Evolutionary conservation across 108 stramenopile genomes (phyloP), one percentile per base, ranked within the genome.

Genomic region (Fragilariopsis cylindrus): DNA sequence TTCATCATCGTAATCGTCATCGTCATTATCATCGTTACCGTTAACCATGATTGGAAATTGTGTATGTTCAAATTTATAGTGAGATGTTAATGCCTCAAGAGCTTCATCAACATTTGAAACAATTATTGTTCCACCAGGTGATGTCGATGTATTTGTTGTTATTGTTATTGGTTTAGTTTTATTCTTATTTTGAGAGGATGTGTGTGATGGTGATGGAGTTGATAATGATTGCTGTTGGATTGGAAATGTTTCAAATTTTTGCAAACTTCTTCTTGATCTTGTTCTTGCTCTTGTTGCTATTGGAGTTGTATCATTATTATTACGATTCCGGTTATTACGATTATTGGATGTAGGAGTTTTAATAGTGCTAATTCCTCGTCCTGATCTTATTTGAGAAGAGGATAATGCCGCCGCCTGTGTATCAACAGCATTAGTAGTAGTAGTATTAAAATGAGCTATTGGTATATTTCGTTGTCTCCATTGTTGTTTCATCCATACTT

Each of bases 401-500:
- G 52, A 13, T 53, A 0, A 53, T 15, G 1, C 15, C 15, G 15
- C 13, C 52, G 52, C 19, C 19, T 19, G 19, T 19, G 0, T 19
- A 19, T 19, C 19, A 19, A 19, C 19, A 0, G 19, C 19, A 19
- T 19, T 19, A 19, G 19, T 0, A 19, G 0, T 19, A 19, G n/a
- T n/a, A 13, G 15, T 21, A 21, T 18, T 7, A 65, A 65, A 65
- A 16, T 46, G 0, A 16, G 65, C 65, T 4, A 4, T 16, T 13
- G 65, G 65, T 47, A 65, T 65, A 11, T 15, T 48, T 8, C 65
- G 39, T 9, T 60, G 19, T 9, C 58, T 65, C 65, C 65, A 65
- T 19, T 19, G 21, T 46, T 65, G 65, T 45, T 48, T 42, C 43
- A 65, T 45, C 65, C 65, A 65, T n/a, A 65, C 65, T n/a, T 43